phyloP scores from a whole-genome alignment of 2,329 filamentous ascomycete species.

The Botrytis pseudocinerea region DNA sequence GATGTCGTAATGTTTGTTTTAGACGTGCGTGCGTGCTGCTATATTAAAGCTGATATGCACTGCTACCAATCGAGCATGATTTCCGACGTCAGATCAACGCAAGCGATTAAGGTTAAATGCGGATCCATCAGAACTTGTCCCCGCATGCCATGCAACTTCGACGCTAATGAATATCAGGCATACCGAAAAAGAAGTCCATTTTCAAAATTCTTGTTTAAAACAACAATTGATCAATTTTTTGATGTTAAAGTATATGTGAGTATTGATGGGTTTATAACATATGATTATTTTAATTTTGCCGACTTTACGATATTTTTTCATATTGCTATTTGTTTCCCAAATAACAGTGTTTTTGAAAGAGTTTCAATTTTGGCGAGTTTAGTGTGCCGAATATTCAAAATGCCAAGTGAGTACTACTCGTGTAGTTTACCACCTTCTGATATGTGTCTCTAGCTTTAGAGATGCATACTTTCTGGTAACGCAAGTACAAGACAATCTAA shows the following conservation, averaged over 20 bases:
- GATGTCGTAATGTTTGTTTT: background rate
- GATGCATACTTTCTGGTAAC: background rate
- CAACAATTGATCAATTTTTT: background rate
- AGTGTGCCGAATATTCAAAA: background rate
- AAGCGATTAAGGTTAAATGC: background rate
- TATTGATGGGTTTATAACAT: background rate
- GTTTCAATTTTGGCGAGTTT: background rate
- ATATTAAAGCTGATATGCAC: background rate
- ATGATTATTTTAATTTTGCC: fast-evolving
- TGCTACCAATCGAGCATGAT: background rate
- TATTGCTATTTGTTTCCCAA: background rate
- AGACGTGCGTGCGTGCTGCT: background rate
- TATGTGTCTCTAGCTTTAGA: background rate
- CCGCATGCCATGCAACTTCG: background rate
- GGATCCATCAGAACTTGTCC: background rate
- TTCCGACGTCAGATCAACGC: background rate
- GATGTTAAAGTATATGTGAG: fast-evolving
- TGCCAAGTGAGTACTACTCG: background rate
- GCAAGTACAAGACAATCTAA: background rate
- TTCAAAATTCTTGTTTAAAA: background rate
- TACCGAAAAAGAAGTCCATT: fast-evolving
- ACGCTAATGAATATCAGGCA: background rate
- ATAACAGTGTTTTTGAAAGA: background rate
- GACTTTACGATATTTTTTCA: background rate
- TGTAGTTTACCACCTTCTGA: background rate